Conservation (phyloP, 1,284 basidiomycete species). For the Pseudozyma sp. region DNA sequence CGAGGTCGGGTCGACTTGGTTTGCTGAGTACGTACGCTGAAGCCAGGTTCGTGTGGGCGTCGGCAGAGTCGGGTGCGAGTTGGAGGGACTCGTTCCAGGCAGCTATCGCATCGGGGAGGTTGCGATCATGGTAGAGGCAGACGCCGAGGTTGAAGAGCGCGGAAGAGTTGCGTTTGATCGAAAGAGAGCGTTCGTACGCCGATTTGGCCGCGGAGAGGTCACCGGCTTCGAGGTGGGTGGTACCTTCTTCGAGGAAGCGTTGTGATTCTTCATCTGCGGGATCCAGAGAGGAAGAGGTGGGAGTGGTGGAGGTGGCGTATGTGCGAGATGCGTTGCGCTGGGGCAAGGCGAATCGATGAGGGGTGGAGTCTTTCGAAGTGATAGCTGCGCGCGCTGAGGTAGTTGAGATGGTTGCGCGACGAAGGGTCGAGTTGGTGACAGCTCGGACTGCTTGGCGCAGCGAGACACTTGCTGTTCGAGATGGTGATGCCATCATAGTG, state of each 20-base stretch:
- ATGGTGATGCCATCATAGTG: constrained; percentile 34
- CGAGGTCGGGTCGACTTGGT: constrained; percentile 86
- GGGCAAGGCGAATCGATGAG: neutral
- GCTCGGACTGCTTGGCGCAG: constrained; percentile 6
- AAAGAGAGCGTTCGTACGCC: constrained; percentile 82
- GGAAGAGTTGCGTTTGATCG: constrained; percentile 83
- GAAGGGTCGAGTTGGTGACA: neutral
- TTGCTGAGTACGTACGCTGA: constrained; percentile 91
- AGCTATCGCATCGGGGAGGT: constrained; percentile 54
- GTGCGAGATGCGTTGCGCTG: constrained; percentile 4
- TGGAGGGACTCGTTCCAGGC: constrained; percentile 67
- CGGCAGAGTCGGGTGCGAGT: constrained; percentile 84
- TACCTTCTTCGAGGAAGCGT: constrained; percentile 85
- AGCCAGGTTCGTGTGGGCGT: constrained; percentile 92
- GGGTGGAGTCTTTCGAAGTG: neutral
- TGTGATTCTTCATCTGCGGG: constrained; percentile 85
- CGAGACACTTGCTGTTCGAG: constrained; percentile 7
- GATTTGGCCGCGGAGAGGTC: constrained; percentile 83
- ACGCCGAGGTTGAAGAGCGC: constrained; percentile 89
- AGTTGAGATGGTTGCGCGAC: constrained; percentile 6
- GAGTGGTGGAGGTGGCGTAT: constrained; percentile 84
- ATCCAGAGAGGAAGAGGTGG: constrained; percentile 82
- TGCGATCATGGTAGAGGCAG: constrained; percentile 87
- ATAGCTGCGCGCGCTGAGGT: neutral
- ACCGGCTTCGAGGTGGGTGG: constrained; percentile 86